Base-by-base conservation (phyloP, 2,329 filamentous ascomycete genomes). In the Penicillium sp. region DNA sequence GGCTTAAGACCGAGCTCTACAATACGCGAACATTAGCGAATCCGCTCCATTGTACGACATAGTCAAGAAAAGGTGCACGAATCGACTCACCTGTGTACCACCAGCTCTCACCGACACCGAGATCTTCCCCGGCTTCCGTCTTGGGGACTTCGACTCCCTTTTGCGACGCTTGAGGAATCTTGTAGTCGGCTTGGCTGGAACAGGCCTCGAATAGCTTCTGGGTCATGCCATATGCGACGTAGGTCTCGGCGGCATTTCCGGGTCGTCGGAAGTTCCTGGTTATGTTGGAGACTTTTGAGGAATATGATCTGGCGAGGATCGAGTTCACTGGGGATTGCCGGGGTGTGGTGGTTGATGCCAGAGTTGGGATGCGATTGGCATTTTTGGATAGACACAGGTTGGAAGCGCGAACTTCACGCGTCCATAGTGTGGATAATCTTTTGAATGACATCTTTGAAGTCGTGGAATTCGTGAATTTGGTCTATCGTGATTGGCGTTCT, bases 161-260 rank as follows among this genome's bases (percentile, higher is more conserved):
- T 61, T 88, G 80, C 47, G 83, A 77, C 50, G 84, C 80, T 60
- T 88, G 81, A 2, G 88, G 83, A 53, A 96, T 90, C 48, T 79
- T 84, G 74, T 97, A 97, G 57, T 87, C 84, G 43, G 89, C 92
- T 60, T 89, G 84, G 54, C 75, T 76, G 8, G 87, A 83, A 75
- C 90, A 95, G 58, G 85, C 81, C 68, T 88, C 87, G 77, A 91
- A 92, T 54, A 97, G 79, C 54, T 83, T 79, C 75, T 95, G 88
- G 24, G 91, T 94, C 47, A 86, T 84, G 55, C 86, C 87, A 68
- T 94, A 89, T 32, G 92, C 89, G 50, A 88, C 83, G 71, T 97
- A 97, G 11, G 85, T 85, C 65, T 87, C 85, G 8, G 80, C 81
- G 1, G 77, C 73, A 45, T 65, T 68, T 47, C 73, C 66, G 59